These are phyloP conservation scores for Cytospora leucostoma DNA, from an alignment of 2,329 filamentous ascomycete genomes.

Conservation along the genomic window DNA sequence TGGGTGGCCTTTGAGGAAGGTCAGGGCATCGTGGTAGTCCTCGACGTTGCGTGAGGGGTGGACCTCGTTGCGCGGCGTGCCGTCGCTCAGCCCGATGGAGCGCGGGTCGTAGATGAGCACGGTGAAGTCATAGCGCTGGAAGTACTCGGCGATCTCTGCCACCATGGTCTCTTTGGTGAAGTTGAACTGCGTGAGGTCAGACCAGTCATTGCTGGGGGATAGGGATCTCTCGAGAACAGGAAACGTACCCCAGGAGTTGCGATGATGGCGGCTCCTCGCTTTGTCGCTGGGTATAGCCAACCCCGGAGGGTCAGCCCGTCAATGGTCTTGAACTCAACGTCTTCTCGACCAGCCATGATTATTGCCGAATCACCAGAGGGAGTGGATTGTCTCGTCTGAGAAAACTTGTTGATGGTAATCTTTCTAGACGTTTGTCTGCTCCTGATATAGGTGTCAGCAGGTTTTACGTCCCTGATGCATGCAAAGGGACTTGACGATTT, in stretches of 20 bases:
- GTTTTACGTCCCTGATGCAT: no score
- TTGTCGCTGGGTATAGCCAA: conserved; percentile 38
- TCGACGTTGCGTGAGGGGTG: conserved; percentile 30
- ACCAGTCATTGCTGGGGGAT: no score
- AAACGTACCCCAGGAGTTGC: conserved; percentile 33
- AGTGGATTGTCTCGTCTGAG: no score
- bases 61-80: conserved; percentile 38
- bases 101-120: conserved; percentile 39
- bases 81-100: conserved; percentile 37
- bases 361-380: no score
- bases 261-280: conserved; percentile 35
- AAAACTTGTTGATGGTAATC: no score
- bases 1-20: conserved; percentile 6
- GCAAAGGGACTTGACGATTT: no score
- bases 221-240: no score
- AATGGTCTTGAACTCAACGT: no score
- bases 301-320: conserved; percentile 34
- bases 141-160: conserved; percentile 12
- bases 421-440: no score
- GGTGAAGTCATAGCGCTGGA: conserved; percentile 32
- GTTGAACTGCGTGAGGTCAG: neutral
- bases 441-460: no score
- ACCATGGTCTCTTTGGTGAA: neutral
- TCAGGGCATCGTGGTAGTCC: conserved; percentile 19
- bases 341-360: no score